A percentile compares a stretch with the other conserved stretches of the same genome.
These are phyloP conservation scores for Glomus cerebriforme DNA, from an alignment of 192 early-diverging fungal genomes.

Conservation along the genomic window DNA sequence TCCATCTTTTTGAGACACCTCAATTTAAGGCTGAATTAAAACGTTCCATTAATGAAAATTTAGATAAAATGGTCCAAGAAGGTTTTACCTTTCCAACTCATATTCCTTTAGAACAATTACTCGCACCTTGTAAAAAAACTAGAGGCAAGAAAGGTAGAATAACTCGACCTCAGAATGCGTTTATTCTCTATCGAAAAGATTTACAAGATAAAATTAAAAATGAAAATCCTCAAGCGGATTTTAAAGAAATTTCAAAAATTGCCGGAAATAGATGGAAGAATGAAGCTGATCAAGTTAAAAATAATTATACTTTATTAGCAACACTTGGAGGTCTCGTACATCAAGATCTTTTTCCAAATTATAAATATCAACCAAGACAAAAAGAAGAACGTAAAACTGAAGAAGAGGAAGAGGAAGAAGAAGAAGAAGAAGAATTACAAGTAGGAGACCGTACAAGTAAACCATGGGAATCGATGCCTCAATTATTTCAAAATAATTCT, in stretches of 20 bases:
- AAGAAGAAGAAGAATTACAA: neutral
- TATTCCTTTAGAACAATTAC: neutral
- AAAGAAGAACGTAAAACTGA: neutral
- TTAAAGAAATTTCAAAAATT: slow-evolving; percentile 27
- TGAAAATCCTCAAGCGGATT: neutral
- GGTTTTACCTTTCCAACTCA: neutral
- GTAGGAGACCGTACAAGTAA: neutral
- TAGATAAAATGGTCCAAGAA: neutral
- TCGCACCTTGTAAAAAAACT: slow-evolving; percentile 28
- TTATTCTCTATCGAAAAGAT: slow-evolving; percentile 26
- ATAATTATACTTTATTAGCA: slow-evolving; percentile 8
- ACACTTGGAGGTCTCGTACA: neutral
- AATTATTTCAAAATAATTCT: neutral
- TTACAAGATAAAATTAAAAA: neutral
- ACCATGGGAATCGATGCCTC: neutral
- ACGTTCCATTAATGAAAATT: neutral
- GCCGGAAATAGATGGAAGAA: neutral
- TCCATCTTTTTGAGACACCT: neutral
- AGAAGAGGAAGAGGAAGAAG: neutral
- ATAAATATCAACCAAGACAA: slow-evolving; percentile 11
- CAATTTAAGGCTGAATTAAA: neutral
- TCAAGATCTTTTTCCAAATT: slow-evolving; percentile 26
- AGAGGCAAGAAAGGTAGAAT: neutral
- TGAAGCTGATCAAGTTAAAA: slow-evolving; percentile 11
- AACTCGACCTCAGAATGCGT: slow-evolving; percentile 27